Conservation (phyloP, 371 early-diverging fungal genomes). For the Actinomortierella wolfii region DNA sequence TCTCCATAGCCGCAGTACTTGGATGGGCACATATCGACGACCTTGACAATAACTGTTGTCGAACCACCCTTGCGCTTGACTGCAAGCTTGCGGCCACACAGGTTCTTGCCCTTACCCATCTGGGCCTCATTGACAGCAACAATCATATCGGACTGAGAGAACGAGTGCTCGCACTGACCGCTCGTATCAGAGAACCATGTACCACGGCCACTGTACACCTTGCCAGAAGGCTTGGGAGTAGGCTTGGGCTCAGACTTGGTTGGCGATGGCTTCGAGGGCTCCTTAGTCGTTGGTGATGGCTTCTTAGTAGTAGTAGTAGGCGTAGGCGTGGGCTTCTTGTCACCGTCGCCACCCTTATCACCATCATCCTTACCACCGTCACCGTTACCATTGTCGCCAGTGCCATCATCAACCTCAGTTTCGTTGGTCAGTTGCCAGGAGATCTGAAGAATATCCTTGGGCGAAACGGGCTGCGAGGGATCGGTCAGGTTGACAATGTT, state of each 20-base stretch:
- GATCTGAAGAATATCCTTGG: slow-evolving; percentile 17
- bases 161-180: slow-evolving; percentile 31
- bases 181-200: slow-evolving; percentile 44
- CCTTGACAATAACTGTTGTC: slow-evolving; percentile 19
- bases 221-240: slow-evolving; percentile 6
- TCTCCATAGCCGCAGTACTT: slow-evolving; percentile 30
- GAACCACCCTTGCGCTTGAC: slow-evolving; percentile 22
- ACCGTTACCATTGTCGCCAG: no score
- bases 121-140: slow-evolving; percentile 42
- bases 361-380: no score
- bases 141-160: slow-evolving; percentile 33
- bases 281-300: slow-evolving; percentile 4
- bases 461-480: slow-evolving; percentile 18
- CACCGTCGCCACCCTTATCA: no score
- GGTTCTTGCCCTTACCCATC: slow-evolving; percentile 27
- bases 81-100: slow-evolving; percentile 37
- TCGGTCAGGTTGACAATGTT: slow-evolving; percentile 21
- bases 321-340: slow-evolving; percentile 1
- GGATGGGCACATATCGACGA: slow-evolving; percentile 42
- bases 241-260: slow-evolving; percentile 7
- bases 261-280: slow-evolving; percentile 13
- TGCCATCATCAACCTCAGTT: no score
- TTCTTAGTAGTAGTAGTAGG: slow-evolving; percentile 7
- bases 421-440: slow-evolving; percentile 17
- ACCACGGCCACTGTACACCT: slow-evolving; percentile 19